Conservation (phyloP, 805 yeast genomes). For the Saccharomycopsis malanga region DNA sequence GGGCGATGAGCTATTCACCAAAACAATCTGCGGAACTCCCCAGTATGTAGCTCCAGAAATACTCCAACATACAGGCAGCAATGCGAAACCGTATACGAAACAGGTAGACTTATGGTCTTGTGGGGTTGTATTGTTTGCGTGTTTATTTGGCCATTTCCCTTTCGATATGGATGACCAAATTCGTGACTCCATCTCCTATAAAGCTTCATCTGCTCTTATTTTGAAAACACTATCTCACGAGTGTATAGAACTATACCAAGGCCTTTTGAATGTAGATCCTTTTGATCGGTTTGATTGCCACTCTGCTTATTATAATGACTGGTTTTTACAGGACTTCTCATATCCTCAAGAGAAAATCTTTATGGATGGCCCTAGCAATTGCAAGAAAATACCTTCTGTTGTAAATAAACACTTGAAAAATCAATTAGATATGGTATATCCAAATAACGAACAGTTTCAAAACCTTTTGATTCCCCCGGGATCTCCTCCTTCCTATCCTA, state of each 20-base stretch:
- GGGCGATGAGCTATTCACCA: constrained; percentile 67
- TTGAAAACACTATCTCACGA: background rate
- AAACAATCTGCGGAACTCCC: constrained; percentile 80
- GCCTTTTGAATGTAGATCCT: background rate
- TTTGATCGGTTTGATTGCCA: background rate
- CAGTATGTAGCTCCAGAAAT: constrained; percentile 86
- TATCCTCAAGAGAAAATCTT: background rate
- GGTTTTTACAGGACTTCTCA: background rate
- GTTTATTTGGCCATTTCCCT: constrained; percentile 81
- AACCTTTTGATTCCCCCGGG: background rate
- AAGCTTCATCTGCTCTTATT: background rate
- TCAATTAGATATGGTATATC: background rate
- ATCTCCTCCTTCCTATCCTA: background rate
- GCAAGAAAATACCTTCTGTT: background rate
- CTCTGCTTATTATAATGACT: background rate
- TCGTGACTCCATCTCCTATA: constrained; percentile 7
- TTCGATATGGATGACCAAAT: constrained; percentile 57
- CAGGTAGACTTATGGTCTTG: constrained; percentile 79
- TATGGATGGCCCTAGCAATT: background rate
- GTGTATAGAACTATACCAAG: background rate
- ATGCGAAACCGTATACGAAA: constrained; percentile 50
- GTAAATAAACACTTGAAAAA: too few species aligned
- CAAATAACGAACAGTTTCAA: background rate
- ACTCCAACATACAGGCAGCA: constrained; percentile 18
- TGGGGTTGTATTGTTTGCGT: constrained; percentile 70